Conservation (phyloP, 2,329 filamentous ascomycete species). For the Gremmenia infestans region DNA sequence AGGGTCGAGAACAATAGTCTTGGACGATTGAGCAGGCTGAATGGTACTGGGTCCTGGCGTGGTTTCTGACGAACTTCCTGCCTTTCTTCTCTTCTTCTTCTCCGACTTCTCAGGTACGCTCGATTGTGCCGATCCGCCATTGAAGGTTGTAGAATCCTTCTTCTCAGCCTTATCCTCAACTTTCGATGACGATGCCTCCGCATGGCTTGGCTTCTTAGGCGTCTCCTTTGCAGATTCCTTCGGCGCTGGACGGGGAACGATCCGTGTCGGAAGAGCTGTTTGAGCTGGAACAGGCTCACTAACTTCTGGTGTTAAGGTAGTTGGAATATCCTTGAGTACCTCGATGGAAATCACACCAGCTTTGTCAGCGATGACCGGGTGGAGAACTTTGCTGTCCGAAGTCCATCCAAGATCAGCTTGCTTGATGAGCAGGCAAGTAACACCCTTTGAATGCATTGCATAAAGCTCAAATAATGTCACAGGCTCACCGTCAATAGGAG, state of each 20-base stretch:
- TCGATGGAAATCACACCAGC: conserved; percentile 70
- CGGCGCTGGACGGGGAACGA: conserved; percentile 22
- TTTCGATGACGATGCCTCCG: conserved; percentile 20
- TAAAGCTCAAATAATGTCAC: conserved; percentile 88
- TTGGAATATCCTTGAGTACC: conserved; percentile 47
- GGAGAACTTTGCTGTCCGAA: conserved; percentile 80
- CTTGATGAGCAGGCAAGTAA: conserved; percentile 83
- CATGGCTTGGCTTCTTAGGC: conserved; percentile 23
- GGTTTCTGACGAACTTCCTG: conserved; percentile 35
- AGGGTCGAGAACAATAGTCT: conserved; percentile 31
- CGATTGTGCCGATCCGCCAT: conserved; percentile 23
- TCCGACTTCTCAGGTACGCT: conserved; percentile 52
- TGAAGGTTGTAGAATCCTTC: conserved; percentile 25
- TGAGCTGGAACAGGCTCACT: conserved; percentile 11
- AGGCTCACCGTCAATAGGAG: conserved; percentile 57
- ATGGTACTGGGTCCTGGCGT: conserved; percentile 9
- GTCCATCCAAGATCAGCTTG: conserved; percentile 90
- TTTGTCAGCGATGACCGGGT: conserved; percentile 69
- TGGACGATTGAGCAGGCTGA: conserved; percentile 19
- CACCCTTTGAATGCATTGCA: conserved; percentile 94
- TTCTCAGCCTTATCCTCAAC: conserved; percentile 37
- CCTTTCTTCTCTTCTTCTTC: conserved; percentile 69
- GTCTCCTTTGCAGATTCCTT: conserved; percentile 26
- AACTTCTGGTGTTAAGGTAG: conserved; percentile 13
- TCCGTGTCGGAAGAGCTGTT: conserved; percentile 23